Percentiles rank a stretch among this genome's conserved stretches.
These are phyloP conservation scores for Metschnikowia lochheadii DNA, from an alignment of 805 yeast species.

Conservation along the genomic window DNA sequence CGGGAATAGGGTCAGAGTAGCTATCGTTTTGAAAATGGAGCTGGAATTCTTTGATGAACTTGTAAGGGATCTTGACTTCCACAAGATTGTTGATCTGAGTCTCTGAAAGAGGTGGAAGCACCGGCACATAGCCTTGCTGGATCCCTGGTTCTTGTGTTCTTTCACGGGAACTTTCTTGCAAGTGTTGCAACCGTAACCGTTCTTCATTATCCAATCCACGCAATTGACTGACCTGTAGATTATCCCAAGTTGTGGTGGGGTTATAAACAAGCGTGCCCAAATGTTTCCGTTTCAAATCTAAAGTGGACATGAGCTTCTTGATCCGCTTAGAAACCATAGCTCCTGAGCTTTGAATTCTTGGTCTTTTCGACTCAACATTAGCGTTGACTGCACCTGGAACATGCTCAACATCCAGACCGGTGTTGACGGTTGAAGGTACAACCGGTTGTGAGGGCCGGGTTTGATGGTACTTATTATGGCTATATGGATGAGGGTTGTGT, in stretches of 20 bases:
- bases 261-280: conserved; percentile 43
- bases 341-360: conserved; percentile 3
- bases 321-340: conserved; percentile 16
- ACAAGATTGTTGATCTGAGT: conserved; percentile 45
- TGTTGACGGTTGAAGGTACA: background rate
- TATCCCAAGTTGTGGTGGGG: conserved; percentile 48
- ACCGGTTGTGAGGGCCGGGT: conserved; percentile 11
- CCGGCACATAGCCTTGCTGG: conserved; percentile 26
- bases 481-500: conserved; percentile 9
- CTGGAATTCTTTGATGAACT: conserved; percentile 35
- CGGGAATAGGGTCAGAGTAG: background rate
- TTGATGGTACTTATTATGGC: conserved; percentile 4
- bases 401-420: background rate
- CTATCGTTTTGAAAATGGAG: conserved; percentile 32
- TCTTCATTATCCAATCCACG: conserved; percentile 26
- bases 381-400: background rate
- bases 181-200: conserved; percentile 19
- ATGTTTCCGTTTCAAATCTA: conserved; percentile 30
- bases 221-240: conserved; percentile 29
- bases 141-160: conserved; percentile 3
- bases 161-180: conserved; percentile 18
- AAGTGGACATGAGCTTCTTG: conserved; percentile 18
- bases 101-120: conserved; percentile 34
- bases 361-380: background rate
- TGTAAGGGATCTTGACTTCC: conserved; percentile 53